Evolutionary conservation across 768 basidiomycete genomes (phyloP), one percentile per base, ranked within the genome.

Genomic region (Russula lepida): DNA sequence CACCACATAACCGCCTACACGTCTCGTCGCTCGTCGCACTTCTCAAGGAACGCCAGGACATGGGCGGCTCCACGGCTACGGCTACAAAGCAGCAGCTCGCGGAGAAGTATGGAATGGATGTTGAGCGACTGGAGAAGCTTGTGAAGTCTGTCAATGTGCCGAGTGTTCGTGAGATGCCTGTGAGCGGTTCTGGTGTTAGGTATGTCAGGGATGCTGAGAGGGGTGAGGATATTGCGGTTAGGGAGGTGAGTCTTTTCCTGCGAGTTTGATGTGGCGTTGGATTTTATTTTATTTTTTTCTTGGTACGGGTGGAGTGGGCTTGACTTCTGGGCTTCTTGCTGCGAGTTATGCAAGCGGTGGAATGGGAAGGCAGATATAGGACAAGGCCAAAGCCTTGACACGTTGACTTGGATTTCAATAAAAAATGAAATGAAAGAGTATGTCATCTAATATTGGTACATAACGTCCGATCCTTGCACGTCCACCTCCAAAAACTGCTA

Each of bases 81-180:
- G 32, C 39, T 25, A 32, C 35, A 4, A 13, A 1, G 32, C 30
- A 77, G 25, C 66, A 70, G n/a, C 72, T 90, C 7, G 81, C 83
- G 39, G 67, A 71, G 53, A 76, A 76, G 67, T 84, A 84, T 68
- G 79, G 73, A 6, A 69, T 92, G 28, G 85, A 88, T 56, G 64
- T 74, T 0, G 72, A 70, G 23, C 79, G 76, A 61, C 64, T 92
- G 35, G 77, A 81, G 52, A 75, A 71, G 21, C 67, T 92, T 21
- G 75, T 80, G 30, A 74, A 75, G 58, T 77, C 78, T 69, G 79
- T 92, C 68, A 89, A 76, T 67, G 83, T 79, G 50, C 86, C 88
- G 15, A 87, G 83, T 69, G 74, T 87, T 6, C 77, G 79, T 50
- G 73, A 75, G 56, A n/a, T 3, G 43, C 11, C 43, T 21, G 11